Conservation (phyloP, 139 green algal genomes). For the Coelastrella sp. region DNA sequence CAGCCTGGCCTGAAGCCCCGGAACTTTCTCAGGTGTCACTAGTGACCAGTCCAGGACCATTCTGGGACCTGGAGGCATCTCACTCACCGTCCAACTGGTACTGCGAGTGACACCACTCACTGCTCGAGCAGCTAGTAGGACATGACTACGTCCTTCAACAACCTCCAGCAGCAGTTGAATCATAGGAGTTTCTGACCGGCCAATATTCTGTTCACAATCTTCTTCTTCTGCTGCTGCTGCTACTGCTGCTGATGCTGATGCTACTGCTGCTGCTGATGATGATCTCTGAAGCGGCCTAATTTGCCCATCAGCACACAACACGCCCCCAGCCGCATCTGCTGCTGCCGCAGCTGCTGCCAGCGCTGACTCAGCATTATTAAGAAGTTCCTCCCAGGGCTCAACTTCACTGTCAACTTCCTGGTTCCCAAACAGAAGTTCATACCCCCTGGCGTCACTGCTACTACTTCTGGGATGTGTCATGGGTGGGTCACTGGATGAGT, state of each 20-base stretch:
- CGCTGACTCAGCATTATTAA: conserved; percentile 7
- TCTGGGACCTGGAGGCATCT: conserved; percentile 11
- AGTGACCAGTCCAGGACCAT: conserved; percentile 17
- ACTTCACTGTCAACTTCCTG: neutral
- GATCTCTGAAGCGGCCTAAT: neutral
- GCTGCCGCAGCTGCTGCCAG: conserved; percentile 36
- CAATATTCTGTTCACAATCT: neutral
- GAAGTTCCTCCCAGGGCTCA: conserved; percentile 23
- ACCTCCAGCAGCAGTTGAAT: conserved; percentile 38
- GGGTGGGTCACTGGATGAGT: neutral
- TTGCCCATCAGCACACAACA: conserved; percentile 6
- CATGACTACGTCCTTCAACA: conserved; percentile 17
- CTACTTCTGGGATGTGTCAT: neutral
- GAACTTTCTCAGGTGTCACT: neutral
- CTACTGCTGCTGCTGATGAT: neutral
- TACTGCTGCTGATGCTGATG: neutral
- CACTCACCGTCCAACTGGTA: neutral
- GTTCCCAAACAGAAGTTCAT: neutral
- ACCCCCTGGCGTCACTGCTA: neutral
- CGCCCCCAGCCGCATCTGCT: conserved; percentile 20
- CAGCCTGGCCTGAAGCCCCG: neutral
- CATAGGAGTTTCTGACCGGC: neutral
- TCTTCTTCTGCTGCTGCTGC: neutral
- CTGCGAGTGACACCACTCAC: neutral
- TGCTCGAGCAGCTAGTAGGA: conserved; percentile 1